Percentiles rank a stretch among this genome's conserved stretches.
These are phyloP conservation scores for Annulohypoxylon maeteangense DNA, from an alignment of 495 filamentous ascomycete genomes.

Conservation along the genomic window DNA sequence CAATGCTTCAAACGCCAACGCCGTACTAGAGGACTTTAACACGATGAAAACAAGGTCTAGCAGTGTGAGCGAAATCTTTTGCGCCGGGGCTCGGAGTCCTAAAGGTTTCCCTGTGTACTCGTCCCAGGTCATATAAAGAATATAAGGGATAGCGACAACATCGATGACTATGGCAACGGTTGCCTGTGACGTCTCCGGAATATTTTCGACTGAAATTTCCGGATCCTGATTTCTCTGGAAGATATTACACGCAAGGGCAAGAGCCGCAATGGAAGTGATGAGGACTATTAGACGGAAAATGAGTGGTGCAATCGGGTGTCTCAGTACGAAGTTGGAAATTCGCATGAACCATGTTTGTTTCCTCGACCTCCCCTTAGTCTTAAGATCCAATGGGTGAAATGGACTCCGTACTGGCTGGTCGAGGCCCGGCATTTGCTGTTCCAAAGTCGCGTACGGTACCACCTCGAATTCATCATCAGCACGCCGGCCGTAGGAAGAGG, in stretches of 20 bases:
- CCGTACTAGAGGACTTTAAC: constrained; percentile 91
- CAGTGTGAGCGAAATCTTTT: constrained; percentile 88
- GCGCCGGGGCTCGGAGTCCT: constrained; percentile 80
- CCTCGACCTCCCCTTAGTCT: constrained; percentile 56
- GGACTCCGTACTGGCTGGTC: constrained; percentile 56
- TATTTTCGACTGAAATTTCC: constrained; percentile 49
- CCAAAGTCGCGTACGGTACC: constrained; percentile 55
- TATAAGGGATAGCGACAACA: constrained; percentile 86
- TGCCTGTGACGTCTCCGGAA: constrained; percentile 73
- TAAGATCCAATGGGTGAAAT: constrained; percentile 62
- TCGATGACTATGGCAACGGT: constrained; percentile 93
- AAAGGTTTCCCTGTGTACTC: constrained; percentile 95
- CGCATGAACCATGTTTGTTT: constrained; percentile 55
- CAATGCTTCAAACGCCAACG: constrained; percentile 86
- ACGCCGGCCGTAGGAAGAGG: constrained; percentile 61
- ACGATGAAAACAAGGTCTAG: constrained; percentile 96
- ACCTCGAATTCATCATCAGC: constrained; percentile 56
- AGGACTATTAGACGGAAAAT: constrained; percentile 85
- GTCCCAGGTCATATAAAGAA: constrained; percentile 93
- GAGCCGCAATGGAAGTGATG: constrained; percentile 80
- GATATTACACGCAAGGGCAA: constrained; percentile 82
- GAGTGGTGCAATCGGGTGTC: constrained; percentile 86
- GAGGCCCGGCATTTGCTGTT: constrained; percentile 62
- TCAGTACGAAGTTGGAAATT: constrained; percentile 64
- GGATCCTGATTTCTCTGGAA: constrained; percentile 65